Evolutionary conservation across 768 basidiomycete genomes (phyloP).

Genomic region (Porpolomopsis calyptriformis): DNA sequence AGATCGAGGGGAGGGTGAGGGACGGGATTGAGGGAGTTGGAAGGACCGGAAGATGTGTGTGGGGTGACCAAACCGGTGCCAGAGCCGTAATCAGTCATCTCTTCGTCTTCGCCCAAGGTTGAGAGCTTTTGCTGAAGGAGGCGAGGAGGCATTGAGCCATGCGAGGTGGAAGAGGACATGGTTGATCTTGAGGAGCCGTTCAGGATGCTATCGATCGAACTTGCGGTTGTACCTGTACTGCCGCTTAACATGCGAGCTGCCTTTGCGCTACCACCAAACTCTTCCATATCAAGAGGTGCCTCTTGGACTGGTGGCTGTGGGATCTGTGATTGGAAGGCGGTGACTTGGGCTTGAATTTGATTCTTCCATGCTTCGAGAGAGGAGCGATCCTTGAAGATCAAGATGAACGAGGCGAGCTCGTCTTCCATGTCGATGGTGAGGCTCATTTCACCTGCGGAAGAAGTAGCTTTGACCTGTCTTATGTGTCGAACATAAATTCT

Average conservation of each 20-base stretch:
- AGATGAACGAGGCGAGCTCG: slow-evolving; percentile 90
- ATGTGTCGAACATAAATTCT: slow-evolving; percentile 95
- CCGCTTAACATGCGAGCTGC: slow-evolving; percentile 75
- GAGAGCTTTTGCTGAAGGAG: slow-evolving; percentile 42
- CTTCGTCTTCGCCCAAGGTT: slow-evolving; percentile 65
- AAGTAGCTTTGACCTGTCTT: slow-evolving; percentile 74
- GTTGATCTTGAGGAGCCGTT: slow-evolving; percentile 59
- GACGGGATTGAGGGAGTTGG: slow-evolving; percentile 71
- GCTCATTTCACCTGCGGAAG: slow-evolving; percentile 73
- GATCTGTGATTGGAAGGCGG: slow-evolving; percentile 52
- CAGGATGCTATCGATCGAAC: slow-evolving; percentile 59
- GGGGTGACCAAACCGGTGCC: slow-evolving; percentile 56
- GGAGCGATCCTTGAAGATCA: slow-evolving; percentile 87
- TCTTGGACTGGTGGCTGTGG: slow-evolving; percentile 26
- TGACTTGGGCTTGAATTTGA: slow-evolving; percentile 72
- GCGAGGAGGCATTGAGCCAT: slow-evolving; percentile 40
- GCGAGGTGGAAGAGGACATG: slow-evolving; percentile 64
- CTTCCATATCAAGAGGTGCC: slow-evolving; percentile 50
- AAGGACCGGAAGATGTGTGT: slow-evolving; percentile 62
- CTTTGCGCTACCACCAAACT: slow-evolving; percentile 69
- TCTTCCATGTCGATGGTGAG: slow-evolving; percentile 98
- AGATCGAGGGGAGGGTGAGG: slow-evolving; percentile 85
- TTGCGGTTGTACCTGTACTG: slow-evolving; percentile 53
- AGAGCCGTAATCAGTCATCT: slow-evolving; percentile 47
- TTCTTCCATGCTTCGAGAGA: slow-evolving; percentile 83